Conservation (phyloP, 2,329 filamentous ascomycete genomes). For the Botrytis aclada region DNA sequence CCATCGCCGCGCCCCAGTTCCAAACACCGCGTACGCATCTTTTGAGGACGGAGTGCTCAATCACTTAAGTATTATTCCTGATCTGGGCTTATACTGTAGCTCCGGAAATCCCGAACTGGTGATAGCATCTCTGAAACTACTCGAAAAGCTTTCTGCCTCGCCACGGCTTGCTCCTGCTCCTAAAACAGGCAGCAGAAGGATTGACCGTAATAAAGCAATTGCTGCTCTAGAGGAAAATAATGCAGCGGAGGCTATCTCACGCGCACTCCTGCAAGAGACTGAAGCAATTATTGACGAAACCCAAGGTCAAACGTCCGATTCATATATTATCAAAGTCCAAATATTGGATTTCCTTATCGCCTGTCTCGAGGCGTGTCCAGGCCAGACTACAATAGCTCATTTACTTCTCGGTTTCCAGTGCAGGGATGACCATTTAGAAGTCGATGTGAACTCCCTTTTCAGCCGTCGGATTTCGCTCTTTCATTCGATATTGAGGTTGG, state of each 20-base stretch:
- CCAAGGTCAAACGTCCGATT: slow-evolving; percentile 63
- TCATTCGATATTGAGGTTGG: slow-evolving; percentile 73
- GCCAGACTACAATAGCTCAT: slow-evolving; percentile 84
- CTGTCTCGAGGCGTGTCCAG: slow-evolving; percentile 71
- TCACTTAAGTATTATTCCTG: slow-evolving; percentile 73
- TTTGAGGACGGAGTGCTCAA: slow-evolving; percentile 90
- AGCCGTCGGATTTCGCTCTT: slow-evolving; percentile 72
- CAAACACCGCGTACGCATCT: slow-evolving; percentile 75
- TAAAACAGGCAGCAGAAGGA: slow-evolving; percentile 28
- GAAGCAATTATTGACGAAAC: slow-evolving; percentile 68
- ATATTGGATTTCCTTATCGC: slow-evolving; percentile 83
- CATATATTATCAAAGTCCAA: slow-evolving; percentile 77
- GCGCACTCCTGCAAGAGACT: slow-evolving; percentile 68
- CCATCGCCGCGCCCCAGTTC: slow-evolving; percentile 58
- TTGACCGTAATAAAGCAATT: slow-evolving; percentile 76
- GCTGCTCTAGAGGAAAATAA: slow-evolving; percentile 71
- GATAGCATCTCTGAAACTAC: slow-evolving; percentile 72
- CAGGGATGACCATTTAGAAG: slow-evolving; percentile 63
- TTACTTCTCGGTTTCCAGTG: slow-evolving; percentile 85
- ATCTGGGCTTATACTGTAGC: slow-evolving; percentile 82
- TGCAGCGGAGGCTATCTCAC: slow-evolving; percentile 75
- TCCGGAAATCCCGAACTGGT: slow-evolving; percentile 79
- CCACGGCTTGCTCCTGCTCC: slow-evolving; percentile 48
- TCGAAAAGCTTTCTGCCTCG: slow-evolving; percentile 85
- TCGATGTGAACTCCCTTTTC: slow-evolving; percentile 69